Evolutionary conservation across 2,329 filamentous ascomycete species (phyloP), one percentile per base, ranked within the genome.

Genomic region (Epichloe amarillans): DNA sequence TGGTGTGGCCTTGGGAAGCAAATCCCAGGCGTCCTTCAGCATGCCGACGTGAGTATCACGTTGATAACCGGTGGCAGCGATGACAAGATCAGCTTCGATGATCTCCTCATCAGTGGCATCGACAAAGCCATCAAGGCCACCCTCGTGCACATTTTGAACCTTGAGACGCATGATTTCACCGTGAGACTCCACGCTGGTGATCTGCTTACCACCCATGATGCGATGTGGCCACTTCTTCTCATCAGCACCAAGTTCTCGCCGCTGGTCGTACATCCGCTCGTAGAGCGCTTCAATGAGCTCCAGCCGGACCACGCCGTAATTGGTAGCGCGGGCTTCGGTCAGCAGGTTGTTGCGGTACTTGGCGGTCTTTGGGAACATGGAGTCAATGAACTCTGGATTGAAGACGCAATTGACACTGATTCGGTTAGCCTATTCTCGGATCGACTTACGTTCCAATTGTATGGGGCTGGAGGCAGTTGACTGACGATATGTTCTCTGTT

Each of bases 251-350:
- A 88, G 74, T 45, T 78, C 74, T 49, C 95, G 77, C 47, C 83
- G 80, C 68, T 97, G 91, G 51, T 88, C 77, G 69, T 97, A 97
- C 70, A 95, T 82, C 51, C 79, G 80, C 66, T 91, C 82, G 67
- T 94, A 97, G 33, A 97, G 79, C 52, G 84, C 79, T 66, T 97
- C 91, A 52, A 97, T 86, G 47, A 97, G 78, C 57, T 88, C 80
- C n/a, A 95, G 77, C 7, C 91, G 83, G 3, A 98, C 91, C 4
- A 97, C 91, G 49, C 88, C 86, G 66, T 97, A 97, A 72, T 97
- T 97, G 54, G 91, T 97, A 33, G 82, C 82, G 53, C 85, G 84
- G 58, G 94, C 87, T 49, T 82, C 81, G 15, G 74, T 69, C 48
- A 95, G 64, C 35, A 80, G 62, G 54, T 68, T 66, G 52, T 75